Evolutionary conservation across 2,329 filamentous ascomycete species (phyloP).

Genomic region (Cladobotryum protrusum): DNA sequence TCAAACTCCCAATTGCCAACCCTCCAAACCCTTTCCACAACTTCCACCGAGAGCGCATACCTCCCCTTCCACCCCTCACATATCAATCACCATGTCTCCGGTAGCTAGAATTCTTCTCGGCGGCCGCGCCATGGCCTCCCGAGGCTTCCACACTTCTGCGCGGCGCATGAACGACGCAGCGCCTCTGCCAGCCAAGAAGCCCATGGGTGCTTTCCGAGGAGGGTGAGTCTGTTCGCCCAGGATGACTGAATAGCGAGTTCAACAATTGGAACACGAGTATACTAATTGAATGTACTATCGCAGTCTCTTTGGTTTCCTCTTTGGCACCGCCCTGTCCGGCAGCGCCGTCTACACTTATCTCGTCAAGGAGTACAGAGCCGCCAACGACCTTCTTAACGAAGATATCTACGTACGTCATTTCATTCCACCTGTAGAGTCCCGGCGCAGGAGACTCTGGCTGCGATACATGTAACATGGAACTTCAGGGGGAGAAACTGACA

Average conservation of each 20-base stretch:
- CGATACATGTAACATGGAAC: not conserved
- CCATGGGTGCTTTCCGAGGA: constrained; percentile 55
- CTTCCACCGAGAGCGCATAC: constrained; percentile 9
- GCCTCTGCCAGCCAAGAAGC: constrained; percentile 50
- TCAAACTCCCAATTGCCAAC: no score
- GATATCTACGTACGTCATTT: constrained; percentile 89
- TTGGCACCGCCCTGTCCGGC: constrained; percentile 74
- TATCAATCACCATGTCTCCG: constrained; percentile 30
- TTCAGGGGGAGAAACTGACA: not conserved
- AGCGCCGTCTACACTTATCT: constrained; percentile 86
- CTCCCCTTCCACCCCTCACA: constrained; percentile 4
- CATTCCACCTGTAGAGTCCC: not conserved
- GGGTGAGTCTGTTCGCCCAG: constrained; percentile 38
- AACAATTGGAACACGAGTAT: not conserved
- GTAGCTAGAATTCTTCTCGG: constrained; percentile 40
- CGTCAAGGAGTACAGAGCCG: constrained; percentile 85
- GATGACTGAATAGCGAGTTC: not conserved
- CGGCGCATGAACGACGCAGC: constrained; percentile 37
- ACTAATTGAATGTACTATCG: not conserved
- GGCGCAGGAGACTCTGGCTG: no score
- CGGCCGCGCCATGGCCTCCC: constrained; percentile 30
- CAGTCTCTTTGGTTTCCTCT: constrained; percentile 86
- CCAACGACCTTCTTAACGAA: constrained; percentile 88
- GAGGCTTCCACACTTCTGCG: constrained; percentile 47
- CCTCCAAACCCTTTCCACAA: no score